Base-by-base conservation (phyloP, 768 basidiomycete species). In the Lanmaoa rubissima region DNA sequence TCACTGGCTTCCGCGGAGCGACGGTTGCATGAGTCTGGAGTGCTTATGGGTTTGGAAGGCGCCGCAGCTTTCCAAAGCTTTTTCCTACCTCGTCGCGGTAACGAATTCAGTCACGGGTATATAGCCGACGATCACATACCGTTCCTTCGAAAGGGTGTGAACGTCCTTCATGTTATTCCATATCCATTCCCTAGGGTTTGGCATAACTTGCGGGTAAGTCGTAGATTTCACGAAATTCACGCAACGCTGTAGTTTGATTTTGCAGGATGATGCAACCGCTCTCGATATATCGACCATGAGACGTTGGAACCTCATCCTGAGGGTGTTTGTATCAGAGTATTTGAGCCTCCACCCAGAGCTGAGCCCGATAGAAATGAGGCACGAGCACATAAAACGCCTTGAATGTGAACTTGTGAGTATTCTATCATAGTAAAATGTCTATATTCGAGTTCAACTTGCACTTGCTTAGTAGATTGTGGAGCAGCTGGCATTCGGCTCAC, bases 91-190 rank as follows among this genome's bases (percentile, higher is more conserved):
- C 79, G 90, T 47, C 64, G 54, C 6, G 59, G 61, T 16, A 64
- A 55, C 17, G 73, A 76, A 24, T 59, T 67, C 36, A 79, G 78
- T 57, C 67, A 73, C 19, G 85, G 84, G 3, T 82, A 85, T 63
- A 86, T 96, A 58, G 92, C 84, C 40, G 97, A 99, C 71, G 97
- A 99, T 73, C 97, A 99, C 64, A 71, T 93, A 41, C 97, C 97
- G 24, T 98, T 99, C 76, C 65, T 96, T 48, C 73, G 76, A 38
- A 74, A 77, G 59, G 97, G 97, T 2, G 94, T 98, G 16, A 90
- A 84, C 59, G 75, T 98, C 50, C 74, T 99, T 61, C 97, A 99
- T 71, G 69, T 98, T 45, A 98, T 98, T 53, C 74, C 95, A 3
- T 82, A 83, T 46, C 94, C 91, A 3, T 99, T 98, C 71, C 97